Percentiles rank a stretch among this genome's conserved stretches.
These are phyloP conservation scores for Pyrenochaeta sp. DNA, from an alignment of 2,329 filamentous ascomycete genomes.

Conservation along the genomic window DNA sequence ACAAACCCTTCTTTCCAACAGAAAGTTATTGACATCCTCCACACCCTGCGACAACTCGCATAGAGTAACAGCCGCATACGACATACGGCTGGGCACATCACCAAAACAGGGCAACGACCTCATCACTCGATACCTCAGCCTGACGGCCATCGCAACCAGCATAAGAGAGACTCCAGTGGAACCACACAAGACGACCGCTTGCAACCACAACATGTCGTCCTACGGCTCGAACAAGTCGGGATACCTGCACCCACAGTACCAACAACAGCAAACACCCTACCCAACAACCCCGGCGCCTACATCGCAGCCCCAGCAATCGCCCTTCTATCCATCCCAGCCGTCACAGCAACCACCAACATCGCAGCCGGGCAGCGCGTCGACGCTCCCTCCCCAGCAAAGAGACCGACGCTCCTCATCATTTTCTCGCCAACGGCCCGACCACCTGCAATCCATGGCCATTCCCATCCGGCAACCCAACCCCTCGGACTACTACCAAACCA, in stretches of 20 bases:
- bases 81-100: conserved; percentile 19
- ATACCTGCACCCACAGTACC: conserved; percentile 20
- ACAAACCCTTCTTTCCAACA: neutral
- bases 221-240: conserved; percentile 28
- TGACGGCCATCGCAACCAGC: neutral
- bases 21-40: neutral
- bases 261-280: conserved; percentile 23
- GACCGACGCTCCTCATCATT: conserved; percentile 8
- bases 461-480: conserved; percentile 5
- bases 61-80: conserved; percentile 16
- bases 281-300: conserved; percentile 16
- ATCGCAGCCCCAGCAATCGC: conserved; percentile 1
- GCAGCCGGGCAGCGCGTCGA: neutral
- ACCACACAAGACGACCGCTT: neutral
- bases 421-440: conserved; percentile 1
- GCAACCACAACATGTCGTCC: conserved; percentile 26
- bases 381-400: conserved; percentile 4
- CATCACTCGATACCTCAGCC: neutral
- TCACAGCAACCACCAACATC: neutral
- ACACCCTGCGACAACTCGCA: neutral
- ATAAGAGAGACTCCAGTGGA: neutral
- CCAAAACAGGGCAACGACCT: conserved; percentile 6
- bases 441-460: conserved; percentile 8
- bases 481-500: conserved; percentile 4
- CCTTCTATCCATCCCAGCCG: neutral